Base-by-base conservation (phyloP, 1,284 basidiomycete species). In the Anthracocystis setariae region DNA sequence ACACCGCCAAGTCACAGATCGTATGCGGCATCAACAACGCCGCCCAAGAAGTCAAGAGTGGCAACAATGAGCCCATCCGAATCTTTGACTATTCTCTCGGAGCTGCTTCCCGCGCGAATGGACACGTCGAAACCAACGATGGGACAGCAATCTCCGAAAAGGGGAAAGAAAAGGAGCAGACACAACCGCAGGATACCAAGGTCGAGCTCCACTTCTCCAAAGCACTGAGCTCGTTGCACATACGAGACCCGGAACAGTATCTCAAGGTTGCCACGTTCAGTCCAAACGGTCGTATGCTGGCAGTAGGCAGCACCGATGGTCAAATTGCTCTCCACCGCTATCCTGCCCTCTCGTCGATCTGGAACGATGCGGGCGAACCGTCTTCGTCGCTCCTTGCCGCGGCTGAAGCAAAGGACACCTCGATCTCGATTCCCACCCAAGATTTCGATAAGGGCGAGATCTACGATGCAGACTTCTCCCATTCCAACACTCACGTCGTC, bases 401-500 rank as follows among this genome's bases (percentile, higher is more conserved):
- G 3, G 68, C 68, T n/a, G 68, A 71, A 43, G 68, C 57, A 10
- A 56, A 62, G 24, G 68, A 69, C 24, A 61, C 73, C 5, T 56
- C 66, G 44, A 48, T 75, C 60, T 65, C 64, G 24, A 52, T 69
- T 42, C 65, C 66, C 13, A 56, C 55, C 3, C 52, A 63, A n/a
- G 70, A 68, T 46, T 73, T 75, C 24, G 60, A 66, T n/a, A 57
- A 53, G n/a, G 66, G 74, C 42, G 80, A 81, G 39, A 61, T 82
- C 42, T 78, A 79, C 50, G 79, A 78, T 48, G 72, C 69, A 33
- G 79, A 80, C 66, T 82, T 82, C 46, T 76, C 72, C 2, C 66
- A 75, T 15, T 77, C 79, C 57, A 71, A 73, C 23, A 66, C 66
- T 4, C 78, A 77, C 48, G 57, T 82, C 40, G 79, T 77, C 3